Evolutionary conservation across 75 land plant species (phyloP).

Genomic region (Pseudotsuga menziesii): DNA sequence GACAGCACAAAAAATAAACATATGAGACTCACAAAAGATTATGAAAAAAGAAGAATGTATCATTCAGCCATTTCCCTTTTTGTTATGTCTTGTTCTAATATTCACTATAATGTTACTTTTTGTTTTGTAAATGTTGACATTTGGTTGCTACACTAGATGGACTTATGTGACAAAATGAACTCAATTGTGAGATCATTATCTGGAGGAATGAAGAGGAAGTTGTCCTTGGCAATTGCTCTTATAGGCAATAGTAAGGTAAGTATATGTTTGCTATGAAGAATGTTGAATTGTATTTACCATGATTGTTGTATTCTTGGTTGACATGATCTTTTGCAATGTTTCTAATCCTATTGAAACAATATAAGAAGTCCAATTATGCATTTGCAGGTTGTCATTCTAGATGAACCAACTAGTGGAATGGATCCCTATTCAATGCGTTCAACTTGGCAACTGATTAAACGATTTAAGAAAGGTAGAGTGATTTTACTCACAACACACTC

Average conservation of each 20-base stretch:
- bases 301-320: neutral
- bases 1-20: neutral
- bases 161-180: no score
- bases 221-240: constrained; percentile 74
- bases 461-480: constrained; percentile 71
- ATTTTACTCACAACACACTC: constrained; percentile 91
- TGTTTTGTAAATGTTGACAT: neutral
- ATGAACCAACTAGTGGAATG: constrained; percentile 97
- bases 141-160: neutral
- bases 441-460: constrained; percentile 86
- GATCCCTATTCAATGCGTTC: constrained; percentile 94
- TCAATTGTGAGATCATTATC: constrained; percentile 53
- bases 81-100: neutral
- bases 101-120: neutral
- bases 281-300: neutral
- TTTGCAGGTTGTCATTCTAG: constrained; percentile 76
- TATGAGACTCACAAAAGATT: neutral
- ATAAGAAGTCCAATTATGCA: constrained; percentile 11
- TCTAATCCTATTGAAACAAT: constrained; percentile 10
- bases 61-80: neutral
- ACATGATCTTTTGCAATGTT: neutral
- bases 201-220: constrained; percentile 93
- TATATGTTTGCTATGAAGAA: neutral
- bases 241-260: constrained; percentile 74
- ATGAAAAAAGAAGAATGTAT: neutral